Evolutionary conservation across 495 filamentous ascomycete species (phyloP), one percentile per base, ranked within the genome.

Genomic region (Aspergillus asperescens): DNA sequence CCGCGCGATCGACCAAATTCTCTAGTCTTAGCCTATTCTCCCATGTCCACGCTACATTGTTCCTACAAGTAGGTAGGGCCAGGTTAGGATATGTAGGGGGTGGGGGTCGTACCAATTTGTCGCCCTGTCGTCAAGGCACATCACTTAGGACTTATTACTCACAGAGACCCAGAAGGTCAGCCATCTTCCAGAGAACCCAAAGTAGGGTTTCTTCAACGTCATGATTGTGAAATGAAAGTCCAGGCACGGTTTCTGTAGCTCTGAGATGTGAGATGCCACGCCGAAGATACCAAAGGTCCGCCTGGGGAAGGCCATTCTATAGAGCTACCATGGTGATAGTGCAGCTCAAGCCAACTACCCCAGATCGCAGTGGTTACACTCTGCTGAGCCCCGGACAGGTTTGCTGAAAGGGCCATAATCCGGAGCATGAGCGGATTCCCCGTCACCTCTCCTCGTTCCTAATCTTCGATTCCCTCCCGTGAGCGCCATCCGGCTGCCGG

Each of bases 161-260:
- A 79, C 71, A n/a, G 77, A 79, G 42, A 81, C 69, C 78, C 78
- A 82, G 54, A 82, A 79, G 25, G 73, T 79, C 13, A 83, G 66
- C 77, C 76, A 80, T 65, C 72, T 73, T 34, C 79, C 77, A 13
- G 69, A 81, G 23, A 82, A 39, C 31, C 79, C 79, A 54, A 83
- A 81, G 53, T 77, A 83, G 34, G 77, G 81, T 58, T 73, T 59
- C 50, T 64, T 75, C 40, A n/a, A 27, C 7, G 23, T 5, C 20
- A 24, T 25, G 20, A 25, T 20, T 25, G 16, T 23, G 10, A 18
- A 22, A 22, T 2, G 16, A 22, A 6, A n/a, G 23, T 3, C 12
- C 2, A 3, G 4, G n/a, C 1, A n/a, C n/a, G 20, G n/a, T 3
- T 1, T 16, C n/a, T 24, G n/a, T 12, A 24, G 23, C 12, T 42